Evolutionary conservation across 768 basidiomycete species (phyloP).

Genomic region (Lentinula guzmanii): DNA sequence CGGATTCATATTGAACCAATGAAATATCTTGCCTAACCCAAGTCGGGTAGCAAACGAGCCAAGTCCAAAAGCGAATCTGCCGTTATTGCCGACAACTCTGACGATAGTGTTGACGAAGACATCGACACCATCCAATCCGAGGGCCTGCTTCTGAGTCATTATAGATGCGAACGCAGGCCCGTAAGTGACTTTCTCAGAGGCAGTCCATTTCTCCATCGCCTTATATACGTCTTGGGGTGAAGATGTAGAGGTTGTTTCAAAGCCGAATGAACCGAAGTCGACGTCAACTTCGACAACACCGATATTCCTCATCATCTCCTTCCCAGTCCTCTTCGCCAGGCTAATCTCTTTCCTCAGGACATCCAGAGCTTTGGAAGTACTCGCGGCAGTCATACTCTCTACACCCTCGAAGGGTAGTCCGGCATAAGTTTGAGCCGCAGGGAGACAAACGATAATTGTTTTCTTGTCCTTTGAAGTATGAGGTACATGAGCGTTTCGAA

Average conservation of each 20-base stretch:
- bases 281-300: conserved; percentile 70
- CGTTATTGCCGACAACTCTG: too few species aligned
- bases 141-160: background rate
- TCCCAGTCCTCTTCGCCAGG: conserved; percentile 25
- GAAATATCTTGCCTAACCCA: too few species aligned
- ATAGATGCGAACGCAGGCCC: conserved; percentile 52
- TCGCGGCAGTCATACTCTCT: conserved; percentile 71
- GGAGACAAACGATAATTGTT: conserved; percentile 69
- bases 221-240: conserved; percentile 33
- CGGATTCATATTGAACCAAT: too few species aligned
- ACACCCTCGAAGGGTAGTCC: conserved; percentile 67
- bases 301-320: conserved; percentile 48
- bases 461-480: conserved; percentile 27
- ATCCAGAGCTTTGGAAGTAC: conserved; percentile 65
- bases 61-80: too few species aligned
- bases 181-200: conserved; percentile 68
- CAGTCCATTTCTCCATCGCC: conserved; percentile 67
- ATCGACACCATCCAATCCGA: too few species aligned
- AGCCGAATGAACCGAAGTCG: background rate
- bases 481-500: conserved; percentile 60
- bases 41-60: too few species aligned
- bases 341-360: conserved; percentile 70
- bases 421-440: conserved; percentile 64
- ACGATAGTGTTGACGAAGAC: too few species aligned
- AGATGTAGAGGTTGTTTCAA: conserved; percentile 7